These are phyloP conservation scores for Corymbia citriodora DNA, from an alignment of 441 rosid genomes.

Conservation along the genomic window DNA sequence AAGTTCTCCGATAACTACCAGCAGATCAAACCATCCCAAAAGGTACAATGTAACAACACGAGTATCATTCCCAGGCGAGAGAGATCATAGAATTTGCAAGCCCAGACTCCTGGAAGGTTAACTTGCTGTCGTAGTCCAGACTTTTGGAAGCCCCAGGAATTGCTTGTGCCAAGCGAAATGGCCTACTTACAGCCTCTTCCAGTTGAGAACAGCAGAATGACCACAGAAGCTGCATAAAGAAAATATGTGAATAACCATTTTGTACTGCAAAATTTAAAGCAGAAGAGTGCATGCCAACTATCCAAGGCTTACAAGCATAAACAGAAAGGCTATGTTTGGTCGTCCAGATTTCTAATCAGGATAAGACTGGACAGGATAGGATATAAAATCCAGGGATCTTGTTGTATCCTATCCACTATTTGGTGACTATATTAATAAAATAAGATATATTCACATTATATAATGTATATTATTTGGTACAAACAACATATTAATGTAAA, in stretches of 20 bases:
- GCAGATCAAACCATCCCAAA: not conserved
- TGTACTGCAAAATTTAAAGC: not conserved
- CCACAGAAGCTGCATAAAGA: constrained; percentile 67
- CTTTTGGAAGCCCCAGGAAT: constrained; percentile 77
- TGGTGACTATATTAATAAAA: too few species aligned
- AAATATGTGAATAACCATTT: not conserved
- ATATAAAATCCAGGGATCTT: too few species aligned
- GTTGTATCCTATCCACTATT: too few species aligned
- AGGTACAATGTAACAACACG: not conserved
- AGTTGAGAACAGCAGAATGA: constrained; percentile 75
- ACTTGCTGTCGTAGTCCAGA: constrained; percentile 52
- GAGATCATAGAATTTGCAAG: constrained; percentile 85
- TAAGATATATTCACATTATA: too few species aligned
- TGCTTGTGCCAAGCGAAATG: constrained; percentile 66
- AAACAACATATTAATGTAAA: too few species aligned
- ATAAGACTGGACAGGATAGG: too few species aligned
- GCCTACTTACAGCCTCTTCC: constrained; percentile 51
- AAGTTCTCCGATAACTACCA: not conserved
- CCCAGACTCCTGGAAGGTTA: constrained; percentile 73
- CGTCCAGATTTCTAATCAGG: too few species aligned
- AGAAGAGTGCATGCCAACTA: not conserved
- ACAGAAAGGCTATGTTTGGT: not conserved
- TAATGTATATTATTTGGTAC: too few species aligned
- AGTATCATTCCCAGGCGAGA: constrained; percentile 74
- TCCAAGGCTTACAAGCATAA: not conserved